phyloP scores from a whole-genome alignment of 768 basidiomycete species.

The Dacryopinax spathularia region DNA sequence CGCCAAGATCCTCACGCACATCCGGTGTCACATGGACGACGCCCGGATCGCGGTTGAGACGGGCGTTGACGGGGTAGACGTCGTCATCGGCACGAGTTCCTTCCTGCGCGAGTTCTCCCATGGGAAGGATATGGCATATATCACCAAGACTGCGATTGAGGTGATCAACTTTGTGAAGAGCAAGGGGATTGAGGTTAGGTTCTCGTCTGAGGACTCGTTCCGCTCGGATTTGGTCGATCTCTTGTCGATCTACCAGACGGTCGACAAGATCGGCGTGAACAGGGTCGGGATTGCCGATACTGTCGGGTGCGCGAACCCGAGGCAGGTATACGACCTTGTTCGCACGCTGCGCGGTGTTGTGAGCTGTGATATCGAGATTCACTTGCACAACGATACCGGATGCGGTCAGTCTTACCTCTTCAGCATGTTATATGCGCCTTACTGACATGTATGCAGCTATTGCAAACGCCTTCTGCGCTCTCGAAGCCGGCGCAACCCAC shows the following conservation, averaged over 20 bases:
- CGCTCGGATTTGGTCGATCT: slow-evolving; percentile 98
- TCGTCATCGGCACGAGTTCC: slow-evolving; percentile 97
- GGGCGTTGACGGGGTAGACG: slow-evolving; percentile 96
- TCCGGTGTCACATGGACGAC: slow-evolving; percentile 99
- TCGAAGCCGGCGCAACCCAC: slow-evolving; percentile 97
- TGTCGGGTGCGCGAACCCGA: slow-evolving; percentile 95
- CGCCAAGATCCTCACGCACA: slow-evolving; percentile 95
- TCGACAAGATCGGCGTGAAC: slow-evolving; percentile 98
- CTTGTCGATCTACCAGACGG: slow-evolving; percentile 95
- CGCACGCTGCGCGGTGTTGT: slow-evolving; percentile 93
- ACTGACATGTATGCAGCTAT: slow-evolving; percentile 44
- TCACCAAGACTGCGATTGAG: slow-evolving; percentile 96
- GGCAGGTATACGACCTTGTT: slow-evolving; percentile 97
- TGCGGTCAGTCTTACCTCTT: slow-evolving; percentile 49
- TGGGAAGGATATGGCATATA: slow-evolving; percentile 99
- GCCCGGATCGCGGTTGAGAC: slow-evolving; percentile 97
- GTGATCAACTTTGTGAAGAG: slow-evolving; percentile 99
- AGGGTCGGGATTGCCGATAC: slow-evolving; percentile 98
- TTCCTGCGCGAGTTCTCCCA: slow-evolving; percentile 99
- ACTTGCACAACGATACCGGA: slow-evolving; percentile 91
- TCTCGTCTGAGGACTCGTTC: slow-evolving; percentile 99
- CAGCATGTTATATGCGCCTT: slow-evolving; percentile 4
- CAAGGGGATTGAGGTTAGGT: slow-evolving; percentile 98
- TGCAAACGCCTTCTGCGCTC: slow-evolving; percentile 93
- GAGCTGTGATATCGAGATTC: slow-evolving; percentile 92